These are phyloP conservation scores for Clavulina sp. DNA, from an alignment of 768 basidiomycete genomes.

Conservation along the genomic window DNA sequence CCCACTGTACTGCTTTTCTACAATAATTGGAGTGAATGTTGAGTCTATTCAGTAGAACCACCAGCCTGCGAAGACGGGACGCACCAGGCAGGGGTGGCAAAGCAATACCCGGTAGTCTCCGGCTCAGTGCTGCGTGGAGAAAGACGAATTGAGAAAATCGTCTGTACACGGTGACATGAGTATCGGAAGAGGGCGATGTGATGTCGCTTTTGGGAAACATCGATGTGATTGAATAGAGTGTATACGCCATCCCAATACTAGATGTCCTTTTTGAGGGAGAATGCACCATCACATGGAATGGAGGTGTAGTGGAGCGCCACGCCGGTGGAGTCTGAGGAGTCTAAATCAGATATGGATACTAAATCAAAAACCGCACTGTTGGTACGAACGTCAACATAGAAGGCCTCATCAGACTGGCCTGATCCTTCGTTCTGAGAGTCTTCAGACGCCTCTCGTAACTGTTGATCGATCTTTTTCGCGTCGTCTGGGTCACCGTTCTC, in stretches of 20 bases:
- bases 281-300: constrained; percentile 59
- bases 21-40: too few relatives aligned
- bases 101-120: constrained; percentile 55
- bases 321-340: constrained; percentile 21
- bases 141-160: constrained; percentile 76
- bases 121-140: constrained; percentile 50
- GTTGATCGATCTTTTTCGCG: constrained; percentile 21
- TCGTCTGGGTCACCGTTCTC: constrained; percentile 34
- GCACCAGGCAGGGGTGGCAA: constrained; percentile 73
- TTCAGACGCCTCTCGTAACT: not conserved
- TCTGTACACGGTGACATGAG: constrained; percentile 55
- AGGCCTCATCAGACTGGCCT: not conserved
- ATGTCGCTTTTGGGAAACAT: constrained; percentile 28
- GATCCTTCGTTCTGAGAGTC: not conserved
- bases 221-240: constrained; percentile 59
- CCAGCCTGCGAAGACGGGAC: too few relatives aligned
- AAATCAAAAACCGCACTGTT: not conserved
- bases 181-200: constrained; percentile 3
- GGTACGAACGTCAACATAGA: not conserved
- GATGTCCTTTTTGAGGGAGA: constrained; percentile 63
- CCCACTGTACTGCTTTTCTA: constrained; percentile 69
- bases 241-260: constrained; percentile 50
- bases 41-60: too few relatives aligned
- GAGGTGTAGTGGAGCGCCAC: constrained; percentile 58
- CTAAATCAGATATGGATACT: not conserved